Conservation (phyloP, 352 stramenopile species). For the Globisporangium spiculum region DNA sequence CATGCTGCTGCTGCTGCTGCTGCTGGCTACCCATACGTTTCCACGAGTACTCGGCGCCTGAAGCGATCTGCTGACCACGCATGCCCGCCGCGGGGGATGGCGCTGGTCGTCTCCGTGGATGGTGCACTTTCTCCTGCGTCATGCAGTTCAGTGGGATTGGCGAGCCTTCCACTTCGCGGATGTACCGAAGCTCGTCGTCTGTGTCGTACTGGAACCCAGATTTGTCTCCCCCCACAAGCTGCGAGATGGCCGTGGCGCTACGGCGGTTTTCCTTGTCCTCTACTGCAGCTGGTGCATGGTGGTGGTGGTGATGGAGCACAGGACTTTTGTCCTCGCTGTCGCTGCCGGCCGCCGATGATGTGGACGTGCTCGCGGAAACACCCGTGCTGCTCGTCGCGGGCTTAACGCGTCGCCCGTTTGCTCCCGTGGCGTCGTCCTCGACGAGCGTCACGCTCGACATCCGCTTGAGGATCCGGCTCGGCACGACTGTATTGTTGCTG, state of each 20-base stretch:
- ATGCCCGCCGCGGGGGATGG: conserved; percentile 30
- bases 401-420: conserved; percentile 14
- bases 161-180: conserved; percentile 21
- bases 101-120: conserved; percentile 35
- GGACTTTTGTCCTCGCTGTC: conserved; percentile 22
- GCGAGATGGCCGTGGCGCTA: neutral
- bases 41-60: conserved; percentile 28
- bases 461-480: conserved; percentile 26
- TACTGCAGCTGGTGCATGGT: neutral
- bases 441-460: conserved; percentile 54
- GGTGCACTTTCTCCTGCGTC: conserved; percentile 41
- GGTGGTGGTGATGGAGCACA: conserved; percentile 1
- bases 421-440: conserved; percentile 20
- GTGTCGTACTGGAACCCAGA: conserved; percentile 21
- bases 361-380: conserved; percentile 2
- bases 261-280: conserved; percentile 7
- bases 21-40: conserved; percentile 23
- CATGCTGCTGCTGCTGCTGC: neutral
- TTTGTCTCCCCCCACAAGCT: conserved; percentile 7
- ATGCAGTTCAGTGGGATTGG: conserved; percentile 42
- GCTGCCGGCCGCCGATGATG: conserved; percentile 13
- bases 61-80: conserved; percentile 23
- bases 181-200: conserved; percentile 27
- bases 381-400: conserved; percentile 8
- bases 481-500: conserved; percentile 17